Conservation (phyloP, 768 basidiomycete genomes). For the Xerocomus brunneocitrinus region DNA sequence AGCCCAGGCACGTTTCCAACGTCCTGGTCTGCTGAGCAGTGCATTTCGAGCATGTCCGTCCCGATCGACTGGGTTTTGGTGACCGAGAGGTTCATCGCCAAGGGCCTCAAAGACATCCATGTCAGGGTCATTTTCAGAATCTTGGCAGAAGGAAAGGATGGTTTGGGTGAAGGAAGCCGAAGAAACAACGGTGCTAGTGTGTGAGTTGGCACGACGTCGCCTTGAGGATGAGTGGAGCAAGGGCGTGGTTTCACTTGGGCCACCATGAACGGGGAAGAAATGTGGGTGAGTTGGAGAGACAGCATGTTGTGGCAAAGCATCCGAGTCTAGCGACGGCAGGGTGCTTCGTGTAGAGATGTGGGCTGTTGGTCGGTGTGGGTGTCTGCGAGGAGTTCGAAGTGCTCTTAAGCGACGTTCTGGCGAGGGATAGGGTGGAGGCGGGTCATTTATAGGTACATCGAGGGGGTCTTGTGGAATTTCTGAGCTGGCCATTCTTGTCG, state of each 20-base stretch:
- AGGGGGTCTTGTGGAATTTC: slow-evolving; percentile 5
- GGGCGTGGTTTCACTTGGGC: slow-evolving; percentile 47
- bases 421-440: slow-evolving; percentile 70
- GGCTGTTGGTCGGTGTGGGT: slow-evolving; percentile 28
- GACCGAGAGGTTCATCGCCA: slow-evolving; percentile 20
- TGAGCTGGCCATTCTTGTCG: slow-evolving; percentile 8
- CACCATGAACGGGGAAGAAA: slow-evolving; percentile 19
- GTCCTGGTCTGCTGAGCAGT: neutral
- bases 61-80: slow-evolving; percentile 11
- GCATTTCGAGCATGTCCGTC: neutral
- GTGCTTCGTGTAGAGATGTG: slow-evolving; percentile 26
- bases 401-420: slow-evolving; percentile 40
- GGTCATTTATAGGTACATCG: slow-evolving; percentile 37
- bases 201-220: slow-evolving; percentile 55
- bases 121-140: slow-evolving; percentile 42
- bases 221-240: slow-evolving; percentile 33
- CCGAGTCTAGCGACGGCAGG: slow-evolving; percentile 33
- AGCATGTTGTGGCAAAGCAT: slow-evolving; percentile 33
- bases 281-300: slow-evolving; percentile 17
- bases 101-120: slow-evolving; percentile 29
- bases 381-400: slow-evolving; percentile 27
- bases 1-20: slow-evolving; percentile 36
- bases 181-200: slow-evolving; percentile 47
- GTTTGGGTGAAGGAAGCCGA: slow-evolving; percentile 59
- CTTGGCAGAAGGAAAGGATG: slow-evolving; percentile 63